These are phyloP conservation scores for Penicillium bialowiezense DNA, from an alignment of 495 filamentous ascomycete genomes.

Conservation along the genomic window DNA sequence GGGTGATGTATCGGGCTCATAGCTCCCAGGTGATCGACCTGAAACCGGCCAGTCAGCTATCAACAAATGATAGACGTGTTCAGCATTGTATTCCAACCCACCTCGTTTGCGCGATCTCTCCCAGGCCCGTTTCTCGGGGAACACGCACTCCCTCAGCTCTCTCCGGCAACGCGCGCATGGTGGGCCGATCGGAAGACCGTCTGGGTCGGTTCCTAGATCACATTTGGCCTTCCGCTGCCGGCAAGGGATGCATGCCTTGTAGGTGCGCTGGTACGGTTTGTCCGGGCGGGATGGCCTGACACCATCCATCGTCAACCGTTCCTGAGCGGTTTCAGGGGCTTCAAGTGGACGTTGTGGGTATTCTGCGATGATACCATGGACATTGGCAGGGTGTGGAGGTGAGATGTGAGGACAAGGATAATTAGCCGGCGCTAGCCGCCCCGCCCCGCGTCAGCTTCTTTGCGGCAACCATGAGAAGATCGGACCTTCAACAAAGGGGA, in stretches of 20 bases:
- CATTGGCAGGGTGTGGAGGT: conserved; percentile 3
- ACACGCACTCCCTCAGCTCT: conserved; percentile 88
- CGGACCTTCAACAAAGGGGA: background rate
- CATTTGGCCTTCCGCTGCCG: conserved; percentile 50
- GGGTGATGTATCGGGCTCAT: conserved; percentile 11
- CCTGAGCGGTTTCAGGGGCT: conserved; percentile 15
- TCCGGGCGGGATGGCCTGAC: conserved; percentile 34
- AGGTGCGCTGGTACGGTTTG: conserved; percentile 46
- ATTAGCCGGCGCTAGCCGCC: conserved; percentile 20
- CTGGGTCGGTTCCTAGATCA: conserved; percentile 61
- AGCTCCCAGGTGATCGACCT: conserved; percentile 19
- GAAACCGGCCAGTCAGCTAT: conserved; percentile 3
- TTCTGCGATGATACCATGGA: conserved; percentile 4
- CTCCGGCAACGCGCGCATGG: conserved; percentile 90
- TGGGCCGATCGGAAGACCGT: conserved; percentile 74
- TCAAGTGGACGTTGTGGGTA: conserved; percentile 9
- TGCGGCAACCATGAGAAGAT: background rate
- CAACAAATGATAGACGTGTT: background rate
- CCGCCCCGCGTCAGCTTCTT: background rate
- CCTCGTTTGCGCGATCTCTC: conserved; percentile 39
- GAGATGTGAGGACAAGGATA: conserved; percentile 2
- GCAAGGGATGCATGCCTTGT: conserved; percentile 49
- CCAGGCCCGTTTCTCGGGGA: conserved; percentile 71
- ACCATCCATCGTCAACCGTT: conserved; percentile 34
- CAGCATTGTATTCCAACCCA: conserved; percentile 13